phyloP scores from a whole-genome alignment of 2,329 filamentous ascomycete genomes.

The Calonectria fujianensis region DNA sequence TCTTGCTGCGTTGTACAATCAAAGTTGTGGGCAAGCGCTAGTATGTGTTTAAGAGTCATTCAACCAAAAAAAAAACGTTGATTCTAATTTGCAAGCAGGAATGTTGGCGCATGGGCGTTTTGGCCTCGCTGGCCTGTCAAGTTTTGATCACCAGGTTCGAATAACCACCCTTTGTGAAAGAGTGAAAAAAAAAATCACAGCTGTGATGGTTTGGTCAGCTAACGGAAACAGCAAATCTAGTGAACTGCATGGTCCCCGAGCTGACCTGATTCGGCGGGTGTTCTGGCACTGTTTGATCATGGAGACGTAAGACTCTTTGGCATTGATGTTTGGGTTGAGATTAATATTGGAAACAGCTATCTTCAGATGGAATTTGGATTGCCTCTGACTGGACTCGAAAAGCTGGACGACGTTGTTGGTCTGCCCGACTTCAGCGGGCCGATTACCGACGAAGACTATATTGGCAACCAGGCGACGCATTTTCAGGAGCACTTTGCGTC shows the following conservation, averaged over 20 bases:
- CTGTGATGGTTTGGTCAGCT: conserved; percentile 17
- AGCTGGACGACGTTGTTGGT: conserved; percentile 71
- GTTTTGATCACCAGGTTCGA: conserved; percentile 72
- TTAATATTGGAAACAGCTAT: conserved; percentile 61
- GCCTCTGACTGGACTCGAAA: conserved; percentile 72
- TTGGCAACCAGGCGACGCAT: conserved; percentile 70
- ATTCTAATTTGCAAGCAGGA: conserved; percentile 64
- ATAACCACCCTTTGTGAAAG: neutral
- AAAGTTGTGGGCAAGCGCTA: conserved; percentile 70
- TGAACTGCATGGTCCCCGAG: conserved; percentile 51
- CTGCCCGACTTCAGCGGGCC: conserved; percentile 72
- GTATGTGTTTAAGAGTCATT: conserved; percentile 59
- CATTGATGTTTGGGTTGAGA: neutral
- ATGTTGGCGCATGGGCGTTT: conserved; percentile 75
- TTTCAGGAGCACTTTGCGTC: conserved; percentile 77
- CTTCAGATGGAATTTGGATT: conserved; percentile 76
- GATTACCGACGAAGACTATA: conserved; percentile 68
- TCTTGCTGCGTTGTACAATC: conserved; percentile 73
- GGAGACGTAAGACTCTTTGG: conserved; percentile 48
- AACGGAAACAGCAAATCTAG: conserved; percentile 47
- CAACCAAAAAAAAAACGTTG: neutral
- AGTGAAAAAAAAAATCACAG: neutral
- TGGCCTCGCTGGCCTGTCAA: conserved; percentile 75
- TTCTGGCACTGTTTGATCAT: conserved; percentile 56
- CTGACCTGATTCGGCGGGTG: conserved; percentile 52